Percentiles rank a stretch among this genome's conserved stretches.
Conservation (phyloP, 495 filamentous ascomycete species). For the Annulohypoxylon maeteangense region DNA sequence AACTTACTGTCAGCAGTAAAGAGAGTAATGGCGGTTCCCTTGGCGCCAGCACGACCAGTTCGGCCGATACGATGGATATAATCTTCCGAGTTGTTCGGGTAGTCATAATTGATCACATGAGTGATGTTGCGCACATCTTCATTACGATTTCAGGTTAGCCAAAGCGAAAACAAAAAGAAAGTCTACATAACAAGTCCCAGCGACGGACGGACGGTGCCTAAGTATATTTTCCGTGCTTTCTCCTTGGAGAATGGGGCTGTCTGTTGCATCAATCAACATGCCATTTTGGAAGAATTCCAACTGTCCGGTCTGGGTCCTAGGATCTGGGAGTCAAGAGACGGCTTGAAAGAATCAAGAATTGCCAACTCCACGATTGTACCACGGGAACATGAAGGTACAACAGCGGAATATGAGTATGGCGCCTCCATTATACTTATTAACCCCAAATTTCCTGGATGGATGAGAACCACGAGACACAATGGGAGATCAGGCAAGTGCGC, state of each 20-base stretch:
- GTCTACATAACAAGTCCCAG: conserved; percentile 66
- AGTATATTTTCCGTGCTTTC: conserved; percentile 77
- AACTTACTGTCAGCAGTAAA: conserved; percentile 98
- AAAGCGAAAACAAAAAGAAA: conserved; percentile 53
- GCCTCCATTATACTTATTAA: conserved; percentile 73
- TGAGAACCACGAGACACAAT: conserved; percentile 82
- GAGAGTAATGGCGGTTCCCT: conserved; percentile 92
- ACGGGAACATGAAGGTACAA: conserved; percentile 66
- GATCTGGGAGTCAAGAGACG: conserved; percentile 65
- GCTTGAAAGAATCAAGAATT: conserved; percentile 74
- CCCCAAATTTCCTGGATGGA: conserved; percentile 81
- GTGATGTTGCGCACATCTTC: conserved; percentile 99
- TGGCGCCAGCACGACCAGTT: conserved; percentile 94
- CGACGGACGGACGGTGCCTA: conserved; percentile 60
- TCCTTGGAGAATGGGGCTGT: conserved; percentile 67
- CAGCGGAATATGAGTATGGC: conserved; percentile 72
- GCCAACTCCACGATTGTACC: conserved; percentile 80
- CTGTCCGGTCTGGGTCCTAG: conserved; percentile 81
- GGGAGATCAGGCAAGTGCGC: conserved; percentile 83
- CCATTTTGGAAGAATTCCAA: conserved; percentile 62
- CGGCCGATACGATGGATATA: conserved; percentile 99
- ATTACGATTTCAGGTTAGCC: conserved; percentile 80
- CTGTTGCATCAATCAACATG: conserved; percentile 64
- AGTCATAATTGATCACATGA: conserved; percentile 99
- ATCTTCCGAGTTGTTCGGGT: conserved; percentile 99